A percentile compares a stretch with the other conserved stretches of the same genome.
phyloP scores from a whole-genome alignment of 2,329 filamentous ascomycete species.

The Exophiala lecanii-corni region DNA sequence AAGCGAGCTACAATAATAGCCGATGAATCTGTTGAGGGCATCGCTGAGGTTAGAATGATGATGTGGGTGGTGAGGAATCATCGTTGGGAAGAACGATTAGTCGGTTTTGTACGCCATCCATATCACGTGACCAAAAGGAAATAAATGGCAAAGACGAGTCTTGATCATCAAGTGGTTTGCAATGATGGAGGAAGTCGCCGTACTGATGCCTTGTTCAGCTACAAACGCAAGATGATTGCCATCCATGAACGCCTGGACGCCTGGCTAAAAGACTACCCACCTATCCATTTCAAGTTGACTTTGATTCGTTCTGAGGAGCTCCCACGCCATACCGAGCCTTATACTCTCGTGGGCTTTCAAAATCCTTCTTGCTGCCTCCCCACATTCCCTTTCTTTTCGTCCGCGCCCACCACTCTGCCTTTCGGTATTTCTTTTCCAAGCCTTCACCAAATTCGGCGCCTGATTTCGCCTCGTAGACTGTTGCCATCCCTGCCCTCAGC shows the following conservation, averaged over 20 bases:
- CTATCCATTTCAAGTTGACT: conserved; percentile 2
- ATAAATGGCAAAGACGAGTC: too few relatives aligned
- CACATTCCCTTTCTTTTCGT: conserved; percentile 67
- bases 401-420: conserved; percentile 55
- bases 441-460: conserved; percentile 82
- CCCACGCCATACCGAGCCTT: conserved; percentile 54
- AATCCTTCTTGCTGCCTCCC: conserved; percentile 57
- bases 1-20: conserved; percentile 40
- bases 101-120: too few relatives aligned
- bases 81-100: too few relatives aligned
- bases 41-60: conserved; percentile 9
- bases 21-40: conserved; percentile 26
- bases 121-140: too few relatives aligned
- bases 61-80: too few relatives aligned
- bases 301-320: conserved; percentile 12
- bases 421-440: conserved; percentile 48
- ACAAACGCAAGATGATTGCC: too few relatives aligned
- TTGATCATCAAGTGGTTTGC: too few relatives aligned
- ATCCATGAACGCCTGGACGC: too few relatives aligned
- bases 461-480: conserved; percentile 86
- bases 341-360: conserved; percentile 83
- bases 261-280: not conserved
- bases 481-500: conserved; percentile 78
- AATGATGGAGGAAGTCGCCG: too few relatives aligned
- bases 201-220: too few relatives aligned